Evolutionary conservation across 164 flowering plant genomes (phyloP).

Genomic region (Houttuynia cordata): DNA sequence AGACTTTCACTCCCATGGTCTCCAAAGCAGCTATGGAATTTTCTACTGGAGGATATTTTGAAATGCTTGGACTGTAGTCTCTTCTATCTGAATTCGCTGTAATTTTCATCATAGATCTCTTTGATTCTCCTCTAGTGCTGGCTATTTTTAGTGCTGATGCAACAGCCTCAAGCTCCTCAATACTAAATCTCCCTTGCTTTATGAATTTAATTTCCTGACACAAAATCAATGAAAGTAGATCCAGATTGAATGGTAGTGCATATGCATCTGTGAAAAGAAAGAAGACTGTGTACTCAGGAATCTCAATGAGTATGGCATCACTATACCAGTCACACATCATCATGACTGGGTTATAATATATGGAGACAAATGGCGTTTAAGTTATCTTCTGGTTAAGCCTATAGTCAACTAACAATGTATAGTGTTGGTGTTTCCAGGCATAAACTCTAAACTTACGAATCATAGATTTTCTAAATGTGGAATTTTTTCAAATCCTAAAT

Average conservation of each 20-base stretch:
- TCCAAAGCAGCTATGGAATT: conserved; percentile 61
- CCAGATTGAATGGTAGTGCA: too few relatives aligned
- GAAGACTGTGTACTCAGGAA: background rate
- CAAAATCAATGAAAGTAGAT: background rate
- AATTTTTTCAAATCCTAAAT: too few relatives aligned
- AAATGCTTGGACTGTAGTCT: conserved; percentile 15
- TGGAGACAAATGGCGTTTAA: too few relatives aligned
- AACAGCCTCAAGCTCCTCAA: conserved; percentile 74
- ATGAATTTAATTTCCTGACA: conserved; percentile 91
- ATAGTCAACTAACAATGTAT: too few relatives aligned
- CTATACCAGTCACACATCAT: too few relatives aligned
- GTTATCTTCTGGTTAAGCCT: too few relatives aligned
- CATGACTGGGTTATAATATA: too few relatives aligned
- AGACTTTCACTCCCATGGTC: conserved; percentile 81
- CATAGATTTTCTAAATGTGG: too few relatives aligned
- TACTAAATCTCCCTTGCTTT: conserved; percentile 65
- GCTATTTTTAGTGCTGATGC: conserved; percentile 62
- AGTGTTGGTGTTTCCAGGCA: too few relatives aligned
- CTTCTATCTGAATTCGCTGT: conserved; percentile 18
- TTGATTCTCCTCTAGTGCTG: conserved; percentile 26
- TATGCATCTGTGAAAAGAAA: too few relatives aligned
- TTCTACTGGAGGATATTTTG: conserved; percentile 26
- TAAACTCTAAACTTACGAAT: too few relatives aligned
- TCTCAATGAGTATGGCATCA: too few relatives aligned
- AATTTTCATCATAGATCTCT: conserved; percentile 25